These are phyloP conservation scores for Cordyceps fumosorosea DNA, from an alignment of 2,329 filamentous ascomycete species.

Conservation along the genomic window DNA sequence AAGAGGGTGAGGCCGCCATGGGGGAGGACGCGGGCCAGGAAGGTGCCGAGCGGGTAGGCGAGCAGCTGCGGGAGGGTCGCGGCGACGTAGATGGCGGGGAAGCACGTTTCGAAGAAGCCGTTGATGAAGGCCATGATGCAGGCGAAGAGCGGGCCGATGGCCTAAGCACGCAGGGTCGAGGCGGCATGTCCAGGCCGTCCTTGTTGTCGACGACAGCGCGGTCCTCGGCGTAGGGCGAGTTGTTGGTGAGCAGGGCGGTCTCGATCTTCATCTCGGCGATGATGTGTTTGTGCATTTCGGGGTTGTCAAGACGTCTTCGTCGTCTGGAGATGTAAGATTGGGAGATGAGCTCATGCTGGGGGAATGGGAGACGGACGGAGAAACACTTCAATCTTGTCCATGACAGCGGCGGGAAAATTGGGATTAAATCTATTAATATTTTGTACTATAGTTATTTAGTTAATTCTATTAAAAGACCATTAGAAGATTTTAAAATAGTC, in stretches of 20 bases:
- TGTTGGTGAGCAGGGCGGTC: conserved; percentile 43
- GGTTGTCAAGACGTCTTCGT: conserved; percentile 26
- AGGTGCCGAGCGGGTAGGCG: conserved; percentile 42
- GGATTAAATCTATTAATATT: conserved; percentile 34
- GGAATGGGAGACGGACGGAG: conserved; percentile 19
- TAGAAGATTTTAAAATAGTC: too few species aligned
- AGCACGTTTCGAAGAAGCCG: conserved; percentile 48
- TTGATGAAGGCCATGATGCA: conserved; percentile 42
- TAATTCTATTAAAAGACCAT: too few species aligned
- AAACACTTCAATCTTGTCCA: conserved; percentile 23
- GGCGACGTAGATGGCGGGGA: conserved; percentile 42
- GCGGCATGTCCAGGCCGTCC: conserved; percentile 40
- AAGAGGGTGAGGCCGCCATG: conserved; percentile 36
- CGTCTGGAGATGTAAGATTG: not conserved
- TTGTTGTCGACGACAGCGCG: conserved; percentile 48
- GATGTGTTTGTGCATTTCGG: conserved; percentile 34
- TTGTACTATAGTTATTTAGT: too few species aligned
- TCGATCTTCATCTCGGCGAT: conserved; percentile 48
- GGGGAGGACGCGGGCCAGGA: conserved; percentile 38
- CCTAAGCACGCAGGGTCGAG: conserved; percentile 47
- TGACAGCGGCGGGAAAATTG: conserved; percentile 30
- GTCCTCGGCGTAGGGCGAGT: conserved; percentile 50
- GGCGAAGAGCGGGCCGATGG: conserved; percentile 42
- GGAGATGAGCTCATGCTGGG: not conserved
- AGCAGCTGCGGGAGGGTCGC: conserved; percentile 49